These are phyloP conservation scores for Beverwykella pulmonaria DNA, from an alignment of 495 filamentous ascomycete genomes.

Conservation along the genomic window DNA sequence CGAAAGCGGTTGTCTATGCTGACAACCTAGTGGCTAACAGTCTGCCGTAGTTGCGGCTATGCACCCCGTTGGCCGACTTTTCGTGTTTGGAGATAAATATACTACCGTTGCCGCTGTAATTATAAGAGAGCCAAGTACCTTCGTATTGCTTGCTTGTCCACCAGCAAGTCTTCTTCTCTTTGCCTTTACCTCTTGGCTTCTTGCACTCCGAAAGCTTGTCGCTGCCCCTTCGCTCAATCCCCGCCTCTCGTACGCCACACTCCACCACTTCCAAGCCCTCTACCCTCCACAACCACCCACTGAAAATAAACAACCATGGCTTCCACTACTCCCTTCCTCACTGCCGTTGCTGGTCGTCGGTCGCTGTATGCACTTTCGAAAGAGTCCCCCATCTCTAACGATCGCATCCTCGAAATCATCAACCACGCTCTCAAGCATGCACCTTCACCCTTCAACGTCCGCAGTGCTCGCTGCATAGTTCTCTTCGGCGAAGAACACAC, in stretches of 20 bases:
- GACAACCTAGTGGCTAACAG: neutral
- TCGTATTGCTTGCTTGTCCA: neutral
- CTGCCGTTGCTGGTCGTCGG: constrained; percentile 41
- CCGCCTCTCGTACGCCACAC: neutral
- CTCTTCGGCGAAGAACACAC: constrained; percentile 44
- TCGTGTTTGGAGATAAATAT: neutral
- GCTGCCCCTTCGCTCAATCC: neutral
- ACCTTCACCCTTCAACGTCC: constrained; percentile 45
- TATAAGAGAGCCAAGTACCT: constrained; percentile 12
- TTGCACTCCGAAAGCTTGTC: neutral
- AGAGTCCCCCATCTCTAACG: constrained; percentile 42
- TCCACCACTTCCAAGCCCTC: neutral
- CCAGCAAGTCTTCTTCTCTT: neutral
- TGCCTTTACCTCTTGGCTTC: neutral
- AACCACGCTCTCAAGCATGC: constrained; percentile 37
- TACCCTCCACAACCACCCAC: neutral
- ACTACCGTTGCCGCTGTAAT: neutral
- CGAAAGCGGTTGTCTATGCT: neutral
- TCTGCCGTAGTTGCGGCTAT: neutral
- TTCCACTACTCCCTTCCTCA: constrained; percentile 36
- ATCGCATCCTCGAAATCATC: constrained; percentile 42
- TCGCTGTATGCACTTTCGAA: constrained; percentile 43
- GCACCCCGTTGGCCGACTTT: neutral
- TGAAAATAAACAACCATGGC: constrained; percentile 18
- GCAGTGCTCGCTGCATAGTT: constrained; percentile 42